Evolutionary conservation across 1,139 yeast species (phyloP).

Genomic region (Meyerozyma guilliermondii): DNA sequence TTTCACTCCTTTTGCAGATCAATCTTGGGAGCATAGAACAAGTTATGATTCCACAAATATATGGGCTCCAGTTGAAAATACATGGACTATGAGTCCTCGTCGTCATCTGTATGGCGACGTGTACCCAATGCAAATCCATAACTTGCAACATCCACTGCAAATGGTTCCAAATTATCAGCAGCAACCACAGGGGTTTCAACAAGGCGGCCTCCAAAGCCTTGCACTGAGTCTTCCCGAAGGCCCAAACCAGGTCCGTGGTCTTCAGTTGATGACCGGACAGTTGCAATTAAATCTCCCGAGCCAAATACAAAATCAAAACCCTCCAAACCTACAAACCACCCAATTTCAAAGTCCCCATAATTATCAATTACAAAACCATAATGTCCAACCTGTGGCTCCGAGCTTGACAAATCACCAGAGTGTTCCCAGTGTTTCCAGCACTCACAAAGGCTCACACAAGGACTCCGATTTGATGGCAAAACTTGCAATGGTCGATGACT

Average conservation of each 20-base stretch:
- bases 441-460: constrained; percentile 6
- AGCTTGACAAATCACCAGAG: too few species aligned
- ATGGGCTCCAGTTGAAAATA: neutral
- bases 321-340: too few species aligned
- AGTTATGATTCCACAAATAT: neutral
- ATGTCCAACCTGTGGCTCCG: too few species aligned
- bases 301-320: too few species aligned
- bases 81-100: neutral
- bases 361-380: too few species aligned
- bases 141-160: neutral
- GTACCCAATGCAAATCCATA: constrained; percentile 4
- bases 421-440: constrained; percentile 4
- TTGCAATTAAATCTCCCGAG: too few species aligned
- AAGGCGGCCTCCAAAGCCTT: too few species aligned
- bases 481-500: constrained; percentile 25
- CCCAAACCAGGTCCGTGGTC: too few species aligned
- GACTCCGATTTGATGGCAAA: constrained; percentile 3
- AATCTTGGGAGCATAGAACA: neutral
- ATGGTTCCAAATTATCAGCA: neutral
- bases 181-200: too few species aligned
- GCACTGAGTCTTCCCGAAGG: too few species aligned
- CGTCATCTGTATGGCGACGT: constrained; percentile 1
- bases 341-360: too few species aligned
- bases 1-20: neutral
- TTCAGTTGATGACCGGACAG: too few species aligned